Conservation (phyloP, 2,329 filamentous ascomycete species). For the Fusarium mexicanum region DNA sequence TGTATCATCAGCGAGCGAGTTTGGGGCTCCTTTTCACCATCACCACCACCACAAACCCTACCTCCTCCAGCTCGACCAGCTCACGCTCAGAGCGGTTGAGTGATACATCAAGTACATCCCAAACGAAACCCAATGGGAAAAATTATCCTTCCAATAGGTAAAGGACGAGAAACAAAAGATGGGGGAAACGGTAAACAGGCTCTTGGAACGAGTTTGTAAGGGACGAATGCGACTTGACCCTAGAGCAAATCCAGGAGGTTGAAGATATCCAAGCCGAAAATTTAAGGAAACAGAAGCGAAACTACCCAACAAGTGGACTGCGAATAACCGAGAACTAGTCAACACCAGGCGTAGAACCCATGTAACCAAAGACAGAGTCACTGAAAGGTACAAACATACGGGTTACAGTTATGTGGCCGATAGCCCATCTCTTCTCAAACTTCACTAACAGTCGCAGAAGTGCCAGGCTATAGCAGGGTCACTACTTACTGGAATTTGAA, state of each 20-base stretch:
- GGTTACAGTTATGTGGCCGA: not conserved
- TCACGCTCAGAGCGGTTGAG: not conserved
- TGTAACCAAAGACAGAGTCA: not conserved
- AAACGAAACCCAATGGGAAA: not conserved
- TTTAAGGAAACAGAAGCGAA: not conserved
- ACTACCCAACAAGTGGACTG: too few relatives aligned
- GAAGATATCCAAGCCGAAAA: not conserved
- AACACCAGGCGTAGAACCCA: accelerated
- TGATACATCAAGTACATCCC: not conserved
- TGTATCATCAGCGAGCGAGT: not conserved
- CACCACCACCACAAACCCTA: too few relatives aligned
- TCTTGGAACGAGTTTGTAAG: not conserved
- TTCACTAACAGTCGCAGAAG: not conserved
- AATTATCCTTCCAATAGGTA: too few relatives aligned
- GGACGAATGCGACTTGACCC: not conserved
- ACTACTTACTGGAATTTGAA: not conserved
- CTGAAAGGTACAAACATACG: not conserved
- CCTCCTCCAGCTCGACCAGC: too few relatives aligned
- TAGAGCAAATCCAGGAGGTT: not conserved
- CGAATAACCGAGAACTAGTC: not conserved
- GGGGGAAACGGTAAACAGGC: not conserved
- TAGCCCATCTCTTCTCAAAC: accelerated
- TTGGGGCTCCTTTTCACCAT: not conserved
- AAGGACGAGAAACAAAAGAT: not conserved
- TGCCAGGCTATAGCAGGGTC: not conserved